Percentiles rank a stretch among this genome's conserved stretches.
Conservation (phyloP, 129 eudicot genomes). For the Flaveria robusta region DNA sequence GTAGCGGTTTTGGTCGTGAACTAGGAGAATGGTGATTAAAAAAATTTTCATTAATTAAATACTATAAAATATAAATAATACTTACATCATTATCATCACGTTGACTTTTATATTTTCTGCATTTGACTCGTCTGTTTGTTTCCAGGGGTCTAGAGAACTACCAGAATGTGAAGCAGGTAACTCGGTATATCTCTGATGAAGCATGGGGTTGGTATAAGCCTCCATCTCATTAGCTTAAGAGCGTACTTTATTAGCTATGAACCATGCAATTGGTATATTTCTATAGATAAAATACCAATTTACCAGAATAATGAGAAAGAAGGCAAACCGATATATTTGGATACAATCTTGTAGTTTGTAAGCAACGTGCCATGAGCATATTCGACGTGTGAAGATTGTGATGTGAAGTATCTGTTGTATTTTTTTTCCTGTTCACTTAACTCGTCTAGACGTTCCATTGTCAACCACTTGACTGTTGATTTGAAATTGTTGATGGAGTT, state of each 20-base stretch:
- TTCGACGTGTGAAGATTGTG: neutral
- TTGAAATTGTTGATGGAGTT: neutral
- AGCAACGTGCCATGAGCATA: neutral
- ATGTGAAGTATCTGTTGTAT: neutral
- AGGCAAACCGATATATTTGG: constrained; percentile 8
- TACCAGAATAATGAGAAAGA: neutral
- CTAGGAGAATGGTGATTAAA: constrained; percentile 75
- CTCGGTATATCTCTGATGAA: constrained; percentile 58
- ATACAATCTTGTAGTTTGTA: neutral
- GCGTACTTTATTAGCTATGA: neutral
- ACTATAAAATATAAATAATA: neutral
- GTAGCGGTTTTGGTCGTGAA: constrained; percentile 95
- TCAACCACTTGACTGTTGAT: constrained; percentile 7
- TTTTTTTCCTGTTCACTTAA: neutral
- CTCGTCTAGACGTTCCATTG: neutral
- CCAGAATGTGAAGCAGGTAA: constrained; percentile 82
- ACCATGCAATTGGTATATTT: neutral
- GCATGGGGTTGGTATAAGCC: constrained; percentile 90
- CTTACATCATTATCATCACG: neutral
- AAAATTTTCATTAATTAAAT: neutral
- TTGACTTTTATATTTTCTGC: neutral
- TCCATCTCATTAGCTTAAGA: constrained; percentile 54
- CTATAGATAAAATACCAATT: neutral
- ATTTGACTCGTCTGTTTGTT: neutral
- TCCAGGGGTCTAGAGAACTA: constrained; percentile 65